Percentiles rank a stretch among this genome's conserved stretches.
phyloP scores from a whole-genome alignment of 805 yeast species.

The Huiozyma sinensis region DNA sequence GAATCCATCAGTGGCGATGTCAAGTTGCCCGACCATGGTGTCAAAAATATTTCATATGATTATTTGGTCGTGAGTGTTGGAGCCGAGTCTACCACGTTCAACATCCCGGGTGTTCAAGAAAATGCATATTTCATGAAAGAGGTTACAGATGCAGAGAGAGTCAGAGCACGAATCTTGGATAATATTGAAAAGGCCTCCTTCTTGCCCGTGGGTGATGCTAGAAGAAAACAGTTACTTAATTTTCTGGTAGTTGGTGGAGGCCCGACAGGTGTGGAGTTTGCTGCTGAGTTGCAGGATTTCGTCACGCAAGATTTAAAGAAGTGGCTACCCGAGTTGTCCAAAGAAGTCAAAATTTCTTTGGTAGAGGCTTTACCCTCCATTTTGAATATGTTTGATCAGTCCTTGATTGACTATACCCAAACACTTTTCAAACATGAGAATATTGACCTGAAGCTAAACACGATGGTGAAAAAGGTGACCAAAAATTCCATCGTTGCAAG shows the following conservation, averaged over 20 bases:
- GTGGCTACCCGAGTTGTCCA: slow-evolving; percentile 79
- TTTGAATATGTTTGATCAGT: slow-evolving; percentile 60
- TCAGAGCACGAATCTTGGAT: slow-evolving; percentile 73
- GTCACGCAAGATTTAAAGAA: slow-evolving; percentile 80
- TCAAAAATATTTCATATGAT: slow-evolving; percentile 46
- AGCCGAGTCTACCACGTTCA: slow-evolving; percentile 88
- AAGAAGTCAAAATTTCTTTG: slow-evolving; percentile 72
- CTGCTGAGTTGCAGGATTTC: slow-evolving; percentile 93
- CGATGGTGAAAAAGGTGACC: slow-evolving; percentile 83
- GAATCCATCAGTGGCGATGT: slow-evolving; percentile 26
- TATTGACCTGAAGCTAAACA: slow-evolving; percentile 67
- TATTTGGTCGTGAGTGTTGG: slow-evolving; percentile 88
- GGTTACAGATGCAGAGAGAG: slow-evolving; percentile 73
- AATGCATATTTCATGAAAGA: slow-evolving; percentile 86
- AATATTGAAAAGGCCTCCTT: slow-evolving; percentile 81
- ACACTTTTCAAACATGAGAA: slow-evolving; percentile 58
- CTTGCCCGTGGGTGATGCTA: slow-evolving; percentile 60
- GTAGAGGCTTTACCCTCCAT: slow-evolving; percentile 91
- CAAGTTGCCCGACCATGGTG: not conserved
- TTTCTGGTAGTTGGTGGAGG: slow-evolving; percentile 97
- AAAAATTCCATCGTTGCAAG: slow-evolving; percentile 58
- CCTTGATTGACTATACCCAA: slow-evolving; percentile 69
- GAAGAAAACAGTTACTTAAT: slow-evolving; percentile 73
- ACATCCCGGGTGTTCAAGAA: slow-evolving; percentile 89
- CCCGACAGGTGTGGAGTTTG: slow-evolving; percentile 97